Percentiles rank a stretch among this genome's conserved stretches.
Evolutionary conservation across 768 basidiomycete species (phyloP).

Genomic region (Suillus tomentosus): DNA sequence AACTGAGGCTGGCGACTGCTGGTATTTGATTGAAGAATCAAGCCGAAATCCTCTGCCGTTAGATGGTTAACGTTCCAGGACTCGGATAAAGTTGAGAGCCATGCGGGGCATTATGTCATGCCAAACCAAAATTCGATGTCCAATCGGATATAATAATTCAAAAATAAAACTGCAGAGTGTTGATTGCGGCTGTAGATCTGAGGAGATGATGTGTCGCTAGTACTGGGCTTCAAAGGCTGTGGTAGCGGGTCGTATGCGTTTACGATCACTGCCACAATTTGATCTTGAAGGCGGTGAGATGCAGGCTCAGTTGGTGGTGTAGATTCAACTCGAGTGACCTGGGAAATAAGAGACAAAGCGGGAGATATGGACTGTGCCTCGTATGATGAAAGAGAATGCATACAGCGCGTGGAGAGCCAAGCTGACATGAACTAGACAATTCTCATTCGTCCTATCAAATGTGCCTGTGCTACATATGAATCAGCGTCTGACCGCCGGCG

Average conservation of each 20-base stretch:
- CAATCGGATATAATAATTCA: neutral
- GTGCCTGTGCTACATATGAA: neutral
- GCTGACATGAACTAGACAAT: neutral
- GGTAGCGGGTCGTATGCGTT: neutral
- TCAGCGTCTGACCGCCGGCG: neutral
- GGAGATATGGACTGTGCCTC: neutral
- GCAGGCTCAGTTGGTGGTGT: neutral
- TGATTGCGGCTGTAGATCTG: neutral
- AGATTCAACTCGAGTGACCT: neutral
- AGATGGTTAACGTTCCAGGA: neutral
- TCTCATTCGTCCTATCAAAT: neutral
- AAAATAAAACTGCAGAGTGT: neutral
- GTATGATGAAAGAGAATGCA: neutral
- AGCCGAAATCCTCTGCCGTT: neutral
- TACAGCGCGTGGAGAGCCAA: neutral
- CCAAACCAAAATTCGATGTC: too few relatives aligned
- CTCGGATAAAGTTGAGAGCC: neutral
- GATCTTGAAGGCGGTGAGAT: neutral
- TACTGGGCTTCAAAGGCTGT: neutral
- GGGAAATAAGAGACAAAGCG: neutral
- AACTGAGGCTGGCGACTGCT: neutral
- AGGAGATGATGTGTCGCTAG: neutral
- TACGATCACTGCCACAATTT: neutral
- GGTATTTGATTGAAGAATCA: neutral
- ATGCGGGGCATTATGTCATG: neutral